A percentile compares a stretch with the other conserved stretches of the same genome.
These are phyloP conservation scores for Suhomyces anneliseae DNA, from an alignment of 1,139 yeast species.

Conservation along the genomic window DNA sequence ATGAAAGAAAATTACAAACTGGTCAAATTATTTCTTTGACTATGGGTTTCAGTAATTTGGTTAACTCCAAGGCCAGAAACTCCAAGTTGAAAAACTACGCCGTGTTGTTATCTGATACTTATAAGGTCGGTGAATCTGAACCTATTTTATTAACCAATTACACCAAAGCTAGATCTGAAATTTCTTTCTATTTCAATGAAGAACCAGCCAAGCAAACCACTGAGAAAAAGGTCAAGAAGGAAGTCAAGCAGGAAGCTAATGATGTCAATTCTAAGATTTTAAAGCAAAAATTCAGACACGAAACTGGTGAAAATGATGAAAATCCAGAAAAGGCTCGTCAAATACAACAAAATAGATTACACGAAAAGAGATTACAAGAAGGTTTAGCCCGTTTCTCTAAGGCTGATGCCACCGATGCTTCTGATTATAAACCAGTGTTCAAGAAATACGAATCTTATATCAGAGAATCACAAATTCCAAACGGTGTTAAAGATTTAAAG, in stretches of 20 bases:
- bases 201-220: constrained; percentile 40
- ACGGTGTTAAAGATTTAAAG: constrained; percentile 75
- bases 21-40: constrained; percentile 78
- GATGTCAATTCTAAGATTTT: constrained; percentile 58
- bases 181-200: constrained; percentile 84
- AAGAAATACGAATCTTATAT: constrained; percentile 93
- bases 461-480: constrained; percentile 88
- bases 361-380: constrained; percentile 80
- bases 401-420: constrained; percentile 67
- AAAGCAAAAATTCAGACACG: constrained; percentile 80
- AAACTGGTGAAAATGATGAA: constrained; percentile 62
- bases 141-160: constrained; percentile 72
- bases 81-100: constrained; percentile 59
- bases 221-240: constrained; percentile 32
- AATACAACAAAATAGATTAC: constrained; percentile 79
- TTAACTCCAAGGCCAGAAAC: constrained; percentile 45
- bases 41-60: constrained; percentile 71
- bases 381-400: constrained; percentile 78
- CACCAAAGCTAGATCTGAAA: constrained; percentile 68
- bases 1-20: constrained; percentile 63
- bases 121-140: constrained; percentile 62
- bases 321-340: constrained; percentile 80
- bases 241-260: constrained; percentile 32
- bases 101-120: constrained; percentile 79
- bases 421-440: constrained; percentile 72